These are phyloP conservation scores for Mortierella sp. DNA, from an alignment of 371 early-diverging fungal species.

Conservation along the genomic window DNA sequence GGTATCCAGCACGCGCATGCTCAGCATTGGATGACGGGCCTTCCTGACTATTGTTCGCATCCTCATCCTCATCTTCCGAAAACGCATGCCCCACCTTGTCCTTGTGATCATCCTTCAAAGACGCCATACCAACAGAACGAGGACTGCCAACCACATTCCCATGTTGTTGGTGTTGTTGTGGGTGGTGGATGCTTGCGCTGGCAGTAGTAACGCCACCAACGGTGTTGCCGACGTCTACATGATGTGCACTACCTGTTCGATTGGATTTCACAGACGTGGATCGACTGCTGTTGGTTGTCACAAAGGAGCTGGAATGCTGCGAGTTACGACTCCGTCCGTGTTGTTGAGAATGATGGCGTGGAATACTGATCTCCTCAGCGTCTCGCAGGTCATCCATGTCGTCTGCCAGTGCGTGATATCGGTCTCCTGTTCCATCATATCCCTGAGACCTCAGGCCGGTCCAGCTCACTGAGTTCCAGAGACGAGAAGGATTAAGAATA, in stretches of 20 bases:
- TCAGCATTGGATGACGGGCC: conserved; percentile 1
- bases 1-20: conserved; percentile 23
- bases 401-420: conserved; percentile 43
- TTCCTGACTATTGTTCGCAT: conserved; percentile 14
- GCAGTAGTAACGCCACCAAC: background rate
- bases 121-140: conserved; percentile 4
- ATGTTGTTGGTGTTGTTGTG: conserved; percentile 12
- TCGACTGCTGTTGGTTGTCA: conserved; percentile 34
- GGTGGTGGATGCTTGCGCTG: background rate
- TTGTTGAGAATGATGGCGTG: conserved; percentile 34
- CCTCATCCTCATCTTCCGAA: conserved; percentile 40
- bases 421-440: conserved; percentile 14
- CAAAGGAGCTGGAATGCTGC: conserved; percentile 40
- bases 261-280: conserved; percentile 32
- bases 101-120: conserved; percentile 30
- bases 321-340: conserved; percentile 31
- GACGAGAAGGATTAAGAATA: background rate
- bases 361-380: conserved; percentile 53
- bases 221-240: conserved; percentile 27
- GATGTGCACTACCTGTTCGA: conserved; percentile 35
- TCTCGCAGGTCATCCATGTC: conserved; percentile 46
- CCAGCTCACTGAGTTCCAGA: conserved; percentile 12
- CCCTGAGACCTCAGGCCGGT: conserved; percentile 23
- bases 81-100: conserved; percentile 45
- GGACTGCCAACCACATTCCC: conserved; percentile 16